phyloP scores from a whole-genome alignment of 2,329 filamentous ascomycete species.

The Cyphellophora europaea region DNA sequence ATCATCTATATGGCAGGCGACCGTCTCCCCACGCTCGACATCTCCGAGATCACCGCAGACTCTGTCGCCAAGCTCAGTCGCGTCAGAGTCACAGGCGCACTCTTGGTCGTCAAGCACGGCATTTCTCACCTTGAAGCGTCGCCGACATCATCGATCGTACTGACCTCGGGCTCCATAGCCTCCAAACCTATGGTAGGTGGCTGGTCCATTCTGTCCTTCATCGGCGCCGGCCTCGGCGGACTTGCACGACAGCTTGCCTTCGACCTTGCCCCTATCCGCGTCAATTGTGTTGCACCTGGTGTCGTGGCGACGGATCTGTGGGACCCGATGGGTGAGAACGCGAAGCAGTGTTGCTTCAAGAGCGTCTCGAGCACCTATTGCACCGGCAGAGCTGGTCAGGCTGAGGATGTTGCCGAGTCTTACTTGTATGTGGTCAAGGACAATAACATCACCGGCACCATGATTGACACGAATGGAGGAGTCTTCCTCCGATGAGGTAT shows the following conservation, averaged over 20 bases:
- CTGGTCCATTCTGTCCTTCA: constrained; percentile 41
- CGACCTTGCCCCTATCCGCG: constrained; percentile 53
- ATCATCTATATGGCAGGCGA: constrained; percentile 50
- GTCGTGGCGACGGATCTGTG: constrained; percentile 40
- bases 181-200: constrained; percentile 40
- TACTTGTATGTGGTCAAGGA: constrained; percentile 41
- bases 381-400: constrained; percentile 26
- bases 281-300: constrained; percentile 54
- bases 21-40: constrained; percentile 27
- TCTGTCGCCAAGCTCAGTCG: constrained; percentile 34
- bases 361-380: constrained; percentile 11
- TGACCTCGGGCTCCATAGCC: constrained; percentile 46
- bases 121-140: constrained; percentile 32
- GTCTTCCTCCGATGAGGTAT: constrained; percentile 17
- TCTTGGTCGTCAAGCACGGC: constrained; percentile 43
- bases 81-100: constrained; percentile 42
- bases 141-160: constrained; percentile 39
- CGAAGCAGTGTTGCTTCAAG: constrained; percentile 18
- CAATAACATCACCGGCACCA: constrained; percentile 33
- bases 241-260: constrained; percentile 50
- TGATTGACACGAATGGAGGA: constrained; percentile 35
- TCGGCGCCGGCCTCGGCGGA: constrained; percentile 42
- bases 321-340: constrained; percentile 19
- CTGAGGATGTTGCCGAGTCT: constrained; percentile 36
- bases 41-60: constrained; percentile 33